phyloP scores from a whole-genome alignment of 352 stramenopile genomes.

The Pythium periplocum region DNA sequence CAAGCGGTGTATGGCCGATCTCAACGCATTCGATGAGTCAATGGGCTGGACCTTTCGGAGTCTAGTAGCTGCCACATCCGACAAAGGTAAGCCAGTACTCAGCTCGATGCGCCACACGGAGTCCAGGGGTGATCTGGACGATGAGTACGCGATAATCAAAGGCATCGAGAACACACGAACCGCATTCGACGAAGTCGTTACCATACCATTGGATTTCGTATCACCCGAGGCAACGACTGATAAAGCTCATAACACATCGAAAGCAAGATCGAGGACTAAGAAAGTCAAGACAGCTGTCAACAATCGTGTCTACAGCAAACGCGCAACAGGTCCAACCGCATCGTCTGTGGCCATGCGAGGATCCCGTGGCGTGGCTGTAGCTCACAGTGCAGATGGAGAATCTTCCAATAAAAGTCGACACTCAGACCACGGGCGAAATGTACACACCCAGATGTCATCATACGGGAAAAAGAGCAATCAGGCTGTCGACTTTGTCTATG shows the following conservation, averaged over 20 bases:
- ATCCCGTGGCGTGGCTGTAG: too few relatives aligned
- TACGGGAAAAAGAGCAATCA: conserved; percentile 3
- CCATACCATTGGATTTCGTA: conserved; percentile 44
- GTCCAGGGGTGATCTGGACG: not conserved
- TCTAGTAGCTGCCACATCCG: too few relatives aligned
- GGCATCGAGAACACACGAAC: conserved; percentile 24
- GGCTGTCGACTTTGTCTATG: conserved; percentile 68
- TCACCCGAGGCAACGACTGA: conserved; percentile 10
- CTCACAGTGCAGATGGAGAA: too few relatives aligned
- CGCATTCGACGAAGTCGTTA: conserved; percentile 25
- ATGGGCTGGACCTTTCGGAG: conserved; percentile 54
- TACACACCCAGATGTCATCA: not conserved
- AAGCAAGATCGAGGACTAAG: conserved; percentile 13
- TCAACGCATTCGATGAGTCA: conserved; percentile 44
- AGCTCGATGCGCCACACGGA: too few relatives aligned
- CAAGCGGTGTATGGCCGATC: conserved; percentile 20
- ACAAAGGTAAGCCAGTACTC: too few relatives aligned
- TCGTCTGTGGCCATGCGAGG: too few relatives aligned
- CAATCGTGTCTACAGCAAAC: conserved; percentile 30
- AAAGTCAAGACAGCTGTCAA: conserved; percentile 4
- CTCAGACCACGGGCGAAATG: too few relatives aligned
- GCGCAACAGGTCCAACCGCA: conserved; percentile 3
- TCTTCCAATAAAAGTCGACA: too few relatives aligned
- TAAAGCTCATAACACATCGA: conserved; percentile 2
- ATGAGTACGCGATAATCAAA: conserved; percentile 11